Conservation (phyloP, 23 red algal genomes). For the Gracilariopsis chorda region DNA sequence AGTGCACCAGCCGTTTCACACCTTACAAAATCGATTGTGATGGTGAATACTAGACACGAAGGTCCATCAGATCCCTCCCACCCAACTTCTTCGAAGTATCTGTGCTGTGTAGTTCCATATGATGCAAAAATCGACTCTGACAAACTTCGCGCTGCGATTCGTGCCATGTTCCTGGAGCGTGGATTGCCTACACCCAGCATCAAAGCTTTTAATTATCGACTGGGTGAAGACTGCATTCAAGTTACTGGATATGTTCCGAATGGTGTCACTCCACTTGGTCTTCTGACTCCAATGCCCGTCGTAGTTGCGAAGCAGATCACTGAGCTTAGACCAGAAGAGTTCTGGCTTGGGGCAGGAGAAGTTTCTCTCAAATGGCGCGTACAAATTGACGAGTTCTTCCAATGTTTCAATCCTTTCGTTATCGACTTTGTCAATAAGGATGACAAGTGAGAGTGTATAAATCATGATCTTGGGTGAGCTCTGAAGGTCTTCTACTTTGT, state of each 20-base stretch:
- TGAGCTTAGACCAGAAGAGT: constrained; percentile 7
- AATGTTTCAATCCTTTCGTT: constrained; percentile 51
- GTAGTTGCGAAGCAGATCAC: constrained; percentile 57
- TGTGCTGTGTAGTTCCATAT: constrained; percentile 82
- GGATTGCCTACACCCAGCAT: constrained; percentile 22
- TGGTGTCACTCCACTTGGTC: constrained; percentile 81
- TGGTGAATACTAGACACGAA: constrained; percentile 80
- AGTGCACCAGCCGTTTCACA: constrained; percentile 56
- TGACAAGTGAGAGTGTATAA: too few species aligned
- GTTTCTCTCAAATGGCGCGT: constrained; percentile 78
- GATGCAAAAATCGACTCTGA: constrained; percentile 64
- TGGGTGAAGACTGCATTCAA: constrained; percentile 64
- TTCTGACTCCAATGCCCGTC: constrained; percentile 68
- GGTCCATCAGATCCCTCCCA: not conserved
- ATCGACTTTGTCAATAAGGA: constrained; percentile 20
- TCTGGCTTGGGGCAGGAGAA: constrained; percentile 87
- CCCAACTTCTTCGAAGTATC: constrained; percentile 42
- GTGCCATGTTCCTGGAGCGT: not conserved
- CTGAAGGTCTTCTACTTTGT: too few species aligned
- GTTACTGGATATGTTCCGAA: constrained; percentile 89
- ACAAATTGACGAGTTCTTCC: constrained; percentile 41
- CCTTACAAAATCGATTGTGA: constrained; percentile 85
- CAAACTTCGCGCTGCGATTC: constrained; percentile 41
- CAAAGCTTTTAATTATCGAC: constrained; percentile 56
- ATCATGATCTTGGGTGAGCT: too few species aligned